These are phyloP conservation scores for Alternaria sp. DNA, from an alignment of 2,329 filamentous ascomycete genomes.

Conservation along the genomic window DNA sequence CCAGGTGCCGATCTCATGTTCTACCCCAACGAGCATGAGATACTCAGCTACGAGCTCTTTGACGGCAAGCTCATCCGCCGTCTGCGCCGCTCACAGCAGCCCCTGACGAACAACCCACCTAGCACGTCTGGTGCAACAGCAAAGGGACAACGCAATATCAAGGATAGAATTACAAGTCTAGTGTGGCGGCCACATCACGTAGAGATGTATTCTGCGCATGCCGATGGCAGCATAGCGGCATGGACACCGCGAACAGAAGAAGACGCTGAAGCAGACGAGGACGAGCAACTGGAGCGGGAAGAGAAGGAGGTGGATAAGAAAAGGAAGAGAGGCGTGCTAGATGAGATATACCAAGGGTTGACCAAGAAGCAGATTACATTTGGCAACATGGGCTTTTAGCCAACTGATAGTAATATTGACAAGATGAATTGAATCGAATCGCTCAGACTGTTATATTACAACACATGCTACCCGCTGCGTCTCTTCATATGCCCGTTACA, in stretches of 20 bases:
- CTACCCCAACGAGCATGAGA: constrained; percentile 77
- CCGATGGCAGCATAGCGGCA: constrained; percentile 80
- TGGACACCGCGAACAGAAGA: constrained; percentile 72
- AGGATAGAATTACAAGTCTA: constrained; percentile 70
- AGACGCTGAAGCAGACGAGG: constrained; percentile 52
- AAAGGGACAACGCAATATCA: constrained; percentile 50
- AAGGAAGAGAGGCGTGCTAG: constrained; percentile 77
- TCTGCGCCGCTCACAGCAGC: constrained; percentile 67
- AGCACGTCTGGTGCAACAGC: not conserved
- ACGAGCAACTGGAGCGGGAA: constrained; percentile 48
- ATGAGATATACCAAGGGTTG: constrained; percentile 79
- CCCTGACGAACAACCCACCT: constrained; percentile 14
- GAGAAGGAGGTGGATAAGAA: constrained; percentile 52
- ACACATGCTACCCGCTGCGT: not conserved
- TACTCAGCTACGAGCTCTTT: constrained; percentile 80
- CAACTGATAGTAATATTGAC: not conserved
- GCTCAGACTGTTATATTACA: not conserved
- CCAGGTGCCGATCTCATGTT: constrained; percentile 71
- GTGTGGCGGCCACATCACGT: constrained; percentile 75
- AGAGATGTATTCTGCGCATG: constrained; percentile 81
- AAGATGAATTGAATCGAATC: not conserved
- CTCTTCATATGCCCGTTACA: not conserved
- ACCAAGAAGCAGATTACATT: constrained; percentile 74
- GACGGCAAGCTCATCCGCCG: constrained; percentile 76
- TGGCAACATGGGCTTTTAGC: constrained; percentile 30